Evolutionary conservation across 2,329 filamentous ascomycete species (phyloP), one percentile per base, ranked within the genome.

Genomic region (Pseudopithomyces chartarum): DNA sequence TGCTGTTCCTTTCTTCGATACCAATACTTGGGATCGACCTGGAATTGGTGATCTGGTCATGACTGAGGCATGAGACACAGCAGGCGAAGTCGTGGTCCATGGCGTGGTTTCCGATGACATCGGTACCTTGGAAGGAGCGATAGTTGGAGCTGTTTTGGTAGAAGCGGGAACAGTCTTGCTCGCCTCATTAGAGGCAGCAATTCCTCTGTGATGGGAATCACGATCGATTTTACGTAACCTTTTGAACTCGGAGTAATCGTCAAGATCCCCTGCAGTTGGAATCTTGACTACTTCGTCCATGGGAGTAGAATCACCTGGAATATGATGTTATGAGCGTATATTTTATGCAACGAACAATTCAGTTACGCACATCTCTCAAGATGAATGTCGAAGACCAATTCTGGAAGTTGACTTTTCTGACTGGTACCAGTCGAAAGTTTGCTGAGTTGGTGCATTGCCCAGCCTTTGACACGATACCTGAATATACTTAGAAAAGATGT

Each of bases 241-340:
- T 60, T 82, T 82, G 68, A 80, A 82, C 49, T 81, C 79, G 5
- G 63, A 59, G 54, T 81, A 82, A 52, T 82, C 80, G 56, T 82
- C 80, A 6, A 80, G 58, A 54, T 82, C 80, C 40, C 76, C 76
- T 1, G 77, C 69, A 13, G 68, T 73, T 0, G 80, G 80, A 29
- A 74, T 74, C 39, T 65, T 65, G 19, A 76, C 58, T 6, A 80
- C 73, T 10, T 71, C 63, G 7, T 73, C 68, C 65, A 80, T 73
- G 11, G 71, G 76, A 48, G 59, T 56, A 47, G 29, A 61, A 45
- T 75, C 71, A 0, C 68, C 62, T 10, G 73, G 67, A 54, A 81
- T 3, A 60, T 66, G 51, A 82, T 70, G 38, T 67, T 7, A 32
- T 53, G 32, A 53, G 43, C 33, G 11, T 13, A 15, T n/a, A 33